Percentiles rank a stretch among this genome's conserved stretches.
Evolutionary conservation across 2,329 filamentous ascomycete species (phyloP).

Genomic region (Colletotrichum sp.): DNA sequence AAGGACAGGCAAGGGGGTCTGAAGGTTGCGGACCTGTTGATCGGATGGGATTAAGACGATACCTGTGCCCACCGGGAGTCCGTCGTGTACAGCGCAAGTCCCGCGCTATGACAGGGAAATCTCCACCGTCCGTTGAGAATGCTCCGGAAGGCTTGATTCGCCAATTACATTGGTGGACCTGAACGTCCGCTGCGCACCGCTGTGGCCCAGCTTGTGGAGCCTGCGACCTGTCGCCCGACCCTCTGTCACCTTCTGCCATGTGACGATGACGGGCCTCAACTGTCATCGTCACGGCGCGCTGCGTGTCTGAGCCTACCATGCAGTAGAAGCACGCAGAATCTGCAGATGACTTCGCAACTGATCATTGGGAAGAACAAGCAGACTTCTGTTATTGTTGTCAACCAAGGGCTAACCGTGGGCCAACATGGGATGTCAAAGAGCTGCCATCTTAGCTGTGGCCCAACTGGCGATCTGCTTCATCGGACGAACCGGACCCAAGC

Average conservation of each 20-base stretch:
- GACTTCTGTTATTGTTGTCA: neutral
- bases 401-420: neutral
- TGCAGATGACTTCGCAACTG: neutral
- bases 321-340: neutral
- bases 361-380: neutral
- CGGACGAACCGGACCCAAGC: neutral
- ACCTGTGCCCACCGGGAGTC: neutral
- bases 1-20: conserved; percentile 1
- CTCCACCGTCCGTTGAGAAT: conserved; percentile 8
- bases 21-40: neutral
- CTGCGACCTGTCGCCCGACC: neutral
- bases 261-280: conserved; percentile 8
- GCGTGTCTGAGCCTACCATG: neutral
- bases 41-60: neutral
- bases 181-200: neutral
- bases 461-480: neutral
- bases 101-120: neutral
- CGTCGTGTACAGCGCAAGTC: neutral
- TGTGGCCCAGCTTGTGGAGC: conserved; percentile 7
- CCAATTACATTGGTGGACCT: neutral
- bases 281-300: neutral
- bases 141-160: conserved; percentile 17
- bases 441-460: neutral
- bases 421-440: neutral
- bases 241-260: conserved; percentile 9